Percentiles rank a stretch among this genome's conserved stretches.
These are phyloP conservation scores for Penicillium paneum DNA, from an alignment of 2,329 filamentous ascomycete species.

Conservation along the genomic window DNA sequence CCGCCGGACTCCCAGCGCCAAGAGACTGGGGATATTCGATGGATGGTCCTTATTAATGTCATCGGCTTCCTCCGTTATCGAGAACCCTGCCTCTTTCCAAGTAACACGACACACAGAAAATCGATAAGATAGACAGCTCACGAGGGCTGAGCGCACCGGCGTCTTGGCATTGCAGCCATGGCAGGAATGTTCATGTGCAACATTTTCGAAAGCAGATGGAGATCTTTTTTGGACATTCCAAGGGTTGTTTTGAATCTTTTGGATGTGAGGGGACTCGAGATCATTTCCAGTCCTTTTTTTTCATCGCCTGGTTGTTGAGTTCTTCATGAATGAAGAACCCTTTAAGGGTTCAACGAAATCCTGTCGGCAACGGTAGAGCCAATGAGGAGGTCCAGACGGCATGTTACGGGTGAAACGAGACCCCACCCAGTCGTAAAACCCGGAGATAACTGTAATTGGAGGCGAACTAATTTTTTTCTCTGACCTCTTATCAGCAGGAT, in stretches of 20 bases:
- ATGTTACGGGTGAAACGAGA: background rate
- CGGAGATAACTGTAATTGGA: constrained; percentile 7
- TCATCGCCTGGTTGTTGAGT: constrained; percentile 10
- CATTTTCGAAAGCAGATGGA: background rate
- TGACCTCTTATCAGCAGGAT: constrained; percentile 17
- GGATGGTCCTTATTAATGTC: background rate
- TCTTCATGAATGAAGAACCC: constrained; percentile 3
- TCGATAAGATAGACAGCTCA: constrained; percentile 12
- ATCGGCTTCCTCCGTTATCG: constrained; percentile 15
- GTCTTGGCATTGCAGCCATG: constrained; percentile 15
- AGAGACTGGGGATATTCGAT: background rate
- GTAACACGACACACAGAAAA: background rate
- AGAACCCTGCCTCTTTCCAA: background rate
- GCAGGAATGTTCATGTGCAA: background rate
- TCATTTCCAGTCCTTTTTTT: background rate
- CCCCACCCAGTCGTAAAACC: constrained; percentile 3
- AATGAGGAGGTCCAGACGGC: constrained; percentile 4
- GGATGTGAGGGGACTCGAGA: background rate
- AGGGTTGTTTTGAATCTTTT: background rate
- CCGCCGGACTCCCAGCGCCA: background rate
- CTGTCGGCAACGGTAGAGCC: constrained; percentile 13
- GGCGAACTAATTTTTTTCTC: constrained; percentile 9
- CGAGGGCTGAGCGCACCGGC: constrained; percentile 4
- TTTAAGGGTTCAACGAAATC: background rate
- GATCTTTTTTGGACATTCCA: background rate